Base-by-base conservation (phyloP, 2,329 filamentous ascomycete genomes). In the Hymenoscyphus repandus region DNA sequence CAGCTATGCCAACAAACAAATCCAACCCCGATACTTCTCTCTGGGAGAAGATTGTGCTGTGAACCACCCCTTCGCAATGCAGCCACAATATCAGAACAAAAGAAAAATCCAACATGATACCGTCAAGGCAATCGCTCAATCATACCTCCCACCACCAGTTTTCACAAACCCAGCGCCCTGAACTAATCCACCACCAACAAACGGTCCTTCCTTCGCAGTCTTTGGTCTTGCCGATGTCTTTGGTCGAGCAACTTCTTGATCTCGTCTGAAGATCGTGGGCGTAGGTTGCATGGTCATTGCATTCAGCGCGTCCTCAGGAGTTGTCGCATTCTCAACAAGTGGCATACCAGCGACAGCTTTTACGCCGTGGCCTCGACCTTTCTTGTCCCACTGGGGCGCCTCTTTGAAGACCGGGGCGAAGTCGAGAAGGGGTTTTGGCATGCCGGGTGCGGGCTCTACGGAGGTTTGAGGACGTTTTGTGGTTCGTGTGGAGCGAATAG, bases 391-490 rank as follows among this genome's bases (percentile, higher is more conserved):
- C 65, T 84, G 74, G 15, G 83, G 83, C 6, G 83, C 76, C 54
- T 86, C 83, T 45, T 77, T 74, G 62, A 84, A 86, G 44, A 74
- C 72, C 0, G 82, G 81, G 0, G 82, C 83, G 37, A 90, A 74
- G 61, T 88, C 86, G 30, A 90, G 69, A 5, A 90, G 73, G 1
- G 86, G 85, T 54, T 81, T 82, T 0, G 58, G 60, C 18, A 53
- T 52, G 3, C 45, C 45, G 34, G 18, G 22, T 12, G 49, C 30
- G 20, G 15, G 18, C 6, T 30, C 37, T 2, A n/a, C 32, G 15
- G 47, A 22, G 10, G 34, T 49, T 44, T 53, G 41, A 11, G 42
- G 47, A 5, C 51, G 42, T 27, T 48, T 27, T 27, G 22, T 44
- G 9, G 47, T 47, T 11, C 41, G 41, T 11, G 51, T 51, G 27